A percentile compares a stretch with the other conserved stretches of the same genome.
phyloP scores from a whole-genome alignment of 257 asterid species.

The Primulina tabacum region DNA sequence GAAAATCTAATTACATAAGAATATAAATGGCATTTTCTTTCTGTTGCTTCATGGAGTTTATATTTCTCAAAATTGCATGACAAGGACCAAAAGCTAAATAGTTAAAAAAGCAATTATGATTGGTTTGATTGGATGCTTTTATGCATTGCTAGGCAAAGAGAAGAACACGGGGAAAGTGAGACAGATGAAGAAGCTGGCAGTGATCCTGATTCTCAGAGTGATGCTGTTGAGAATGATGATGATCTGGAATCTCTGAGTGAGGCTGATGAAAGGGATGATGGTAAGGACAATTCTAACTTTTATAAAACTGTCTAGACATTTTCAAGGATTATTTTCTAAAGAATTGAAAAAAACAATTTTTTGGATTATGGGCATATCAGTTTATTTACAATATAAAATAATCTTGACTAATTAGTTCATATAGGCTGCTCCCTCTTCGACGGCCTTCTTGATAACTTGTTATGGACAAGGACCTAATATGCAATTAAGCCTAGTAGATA shows the following conservation, averaged over 20 bases:
- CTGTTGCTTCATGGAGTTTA: conserved; percentile 8
- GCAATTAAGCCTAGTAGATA: not conserved
- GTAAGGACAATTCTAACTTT: conserved; percentile 28
- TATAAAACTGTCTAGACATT: not conserved
- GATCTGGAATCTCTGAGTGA: conserved; percentile 34
- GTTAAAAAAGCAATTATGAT: no score
- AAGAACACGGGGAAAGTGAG: conserved; percentile 59
- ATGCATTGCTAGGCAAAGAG: conserved; percentile 50
- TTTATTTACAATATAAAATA: not conserved
- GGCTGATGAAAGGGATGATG: conserved; percentile 38
- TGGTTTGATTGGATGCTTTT: conserved; percentile 4
- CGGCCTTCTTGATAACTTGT: not conserved
- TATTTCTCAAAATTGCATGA: not conserved
- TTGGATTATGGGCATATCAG: not conserved
- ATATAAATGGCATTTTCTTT: conserved; percentile 1
- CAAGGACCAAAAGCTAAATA: not conserved
- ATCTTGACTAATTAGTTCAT: not conserved
- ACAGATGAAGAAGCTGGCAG: conserved; percentile 50
- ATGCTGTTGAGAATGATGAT: conserved; percentile 35
- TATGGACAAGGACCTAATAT: not conserved
- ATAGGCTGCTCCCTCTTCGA: not conserved
- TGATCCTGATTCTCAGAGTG: conserved; percentile 35
- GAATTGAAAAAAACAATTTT: no score
- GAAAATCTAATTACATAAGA: not conserved
- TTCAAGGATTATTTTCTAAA: not conserved